These are phyloP conservation scores for Begonia loranthoides DNA, from an alignment of 306 rosid genomes.

Conservation along the genomic window DNA sequence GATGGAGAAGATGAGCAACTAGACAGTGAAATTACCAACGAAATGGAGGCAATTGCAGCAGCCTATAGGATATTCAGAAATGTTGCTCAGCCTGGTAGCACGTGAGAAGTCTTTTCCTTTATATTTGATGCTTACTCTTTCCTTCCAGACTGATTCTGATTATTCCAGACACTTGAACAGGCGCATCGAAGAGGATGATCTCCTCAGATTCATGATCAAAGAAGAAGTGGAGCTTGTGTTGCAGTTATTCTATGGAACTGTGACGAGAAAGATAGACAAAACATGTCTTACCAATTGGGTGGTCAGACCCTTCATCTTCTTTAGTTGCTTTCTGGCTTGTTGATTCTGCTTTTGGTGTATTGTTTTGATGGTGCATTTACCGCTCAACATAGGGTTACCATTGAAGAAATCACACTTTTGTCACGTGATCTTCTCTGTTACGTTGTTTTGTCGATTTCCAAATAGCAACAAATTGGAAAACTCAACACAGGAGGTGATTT, in stretches of 20 bases:
- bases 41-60: constrained; percentile 86
- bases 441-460: no score
- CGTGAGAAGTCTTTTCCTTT: constrained; percentile 35
- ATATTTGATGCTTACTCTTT: neutral
- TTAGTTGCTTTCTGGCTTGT: no score
- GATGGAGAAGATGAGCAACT: constrained; percentile 28
- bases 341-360: no score
- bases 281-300: constrained; percentile 65
- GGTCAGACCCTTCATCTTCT: constrained; percentile 48
- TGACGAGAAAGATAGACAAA: constrained; percentile 32
- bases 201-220: constrained; percentile 62
- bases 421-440: no score
- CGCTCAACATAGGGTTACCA: no score
- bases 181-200: constrained; percentile 64
- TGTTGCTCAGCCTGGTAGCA: constrained; percentile 47
- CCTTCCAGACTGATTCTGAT: neutral
- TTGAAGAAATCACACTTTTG: no score
- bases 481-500: no score
- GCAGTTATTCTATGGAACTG: constrained; percentile 40
- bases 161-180: constrained; percentile 18
- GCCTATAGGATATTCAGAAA: constrained; percentile 62
- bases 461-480: no score
- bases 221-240: constrained; percentile 64
- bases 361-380: no score
- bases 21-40: constrained; percentile 69